phyloP scores from a whole-genome alignment of 805 yeast species.

The Candida chauliodis region DNA sequence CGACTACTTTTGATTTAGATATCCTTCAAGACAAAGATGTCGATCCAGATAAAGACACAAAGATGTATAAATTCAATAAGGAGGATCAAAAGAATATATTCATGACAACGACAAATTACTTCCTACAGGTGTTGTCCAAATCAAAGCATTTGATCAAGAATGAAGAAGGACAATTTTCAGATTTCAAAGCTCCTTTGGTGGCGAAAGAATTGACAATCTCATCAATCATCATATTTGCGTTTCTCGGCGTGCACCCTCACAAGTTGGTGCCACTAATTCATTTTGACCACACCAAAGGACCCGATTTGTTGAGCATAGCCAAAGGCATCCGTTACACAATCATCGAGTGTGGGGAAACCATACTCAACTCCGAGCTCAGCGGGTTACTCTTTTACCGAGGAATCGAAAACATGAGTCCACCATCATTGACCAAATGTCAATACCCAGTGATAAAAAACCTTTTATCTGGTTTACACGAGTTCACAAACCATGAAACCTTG shows the following conservation, averaged over 20 bases:
- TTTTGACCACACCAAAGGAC: conserved; percentile 11
- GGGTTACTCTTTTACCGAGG: conserved; percentile 5
- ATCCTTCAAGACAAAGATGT: background rate
- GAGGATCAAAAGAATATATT: conserved; percentile 1
- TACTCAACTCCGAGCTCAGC: conserved; percentile 6
- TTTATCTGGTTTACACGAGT: background rate
- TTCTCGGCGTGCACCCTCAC: conserved; percentile 30
- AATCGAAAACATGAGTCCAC: background rate
- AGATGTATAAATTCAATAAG: background rate
- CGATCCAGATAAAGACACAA: conserved; percentile 31
- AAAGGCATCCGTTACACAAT: conserved; percentile 14
- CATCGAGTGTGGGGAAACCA: conserved; percentile 3
- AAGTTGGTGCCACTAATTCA: conserved; percentile 25
- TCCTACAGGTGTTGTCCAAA: background rate
- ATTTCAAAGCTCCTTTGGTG: background rate
- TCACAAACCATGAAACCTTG: background rate
- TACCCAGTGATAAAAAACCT: conserved; percentile 8
- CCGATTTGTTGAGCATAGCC: conserved; percentile 21
- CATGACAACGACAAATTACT: conserved; percentile 6
- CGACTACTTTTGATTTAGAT: conserved; percentile 6
- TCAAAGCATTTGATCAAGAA: background rate
- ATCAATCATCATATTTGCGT: conserved; percentile 23
- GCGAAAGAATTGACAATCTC: conserved; percentile 18
- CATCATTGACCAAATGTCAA: background rate
- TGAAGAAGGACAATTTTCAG: background rate